A percentile compares a stretch with the other conserved stretches of the same genome.
phyloP scores from a whole-genome alignment of 495 filamentous ascomycete genomes.

The Aspergillus campestris region DNA sequence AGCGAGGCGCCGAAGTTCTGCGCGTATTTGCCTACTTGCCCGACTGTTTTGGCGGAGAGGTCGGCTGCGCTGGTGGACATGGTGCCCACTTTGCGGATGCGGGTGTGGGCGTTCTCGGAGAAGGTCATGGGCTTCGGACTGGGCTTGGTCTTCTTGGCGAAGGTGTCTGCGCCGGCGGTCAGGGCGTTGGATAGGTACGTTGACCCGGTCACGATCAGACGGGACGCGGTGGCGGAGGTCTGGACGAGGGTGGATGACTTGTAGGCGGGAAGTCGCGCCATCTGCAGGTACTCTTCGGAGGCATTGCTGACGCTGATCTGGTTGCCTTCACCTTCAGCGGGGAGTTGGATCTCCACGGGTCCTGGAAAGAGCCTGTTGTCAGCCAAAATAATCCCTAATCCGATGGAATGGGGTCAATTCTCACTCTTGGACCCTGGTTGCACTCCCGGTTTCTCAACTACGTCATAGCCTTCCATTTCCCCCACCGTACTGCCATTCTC shows the following conservation, averaged over 20 bases:
- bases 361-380: slow-evolving; percentile 35
- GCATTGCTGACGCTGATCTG: slow-evolving; percentile 67
- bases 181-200: slow-evolving; percentile 68
- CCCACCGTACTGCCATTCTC: slow-evolving; percentile 93
- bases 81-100: slow-evolving; percentile 76
- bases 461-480: slow-evolving; percentile 76
- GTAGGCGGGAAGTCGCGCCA: slow-evolving; percentile 84
- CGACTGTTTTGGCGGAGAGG: slow-evolving; percentile 77
- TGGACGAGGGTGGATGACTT: slow-evolving; percentile 78
- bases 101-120: slow-evolving; percentile 72
- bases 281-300: slow-evolving; percentile 68
- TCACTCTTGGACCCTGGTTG: slow-evolving; percentile 81
- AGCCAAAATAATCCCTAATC: not conserved
- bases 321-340: slow-evolving; percentile 59
- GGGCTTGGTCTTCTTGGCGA: slow-evolving; percentile 71
- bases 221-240: slow-evolving; percentile 81
- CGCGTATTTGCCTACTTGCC: slow-evolving; percentile 67
- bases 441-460: slow-evolving; percentile 65
- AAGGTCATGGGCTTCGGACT: slow-evolving; percentile 75
- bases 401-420: slow-evolving; percentile 10
- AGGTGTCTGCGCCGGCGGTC: slow-evolving; percentile 66
- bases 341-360: slow-evolving; percentile 88
- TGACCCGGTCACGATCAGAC: slow-evolving; percentile 83
- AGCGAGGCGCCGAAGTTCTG: slow-evolving; percentile 81
- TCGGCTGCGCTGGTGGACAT: slow-evolving; percentile 69